phyloP scores from a whole-genome alignment of 2,329 filamentous ascomycete species.

The Ceratocystiopsis brevicomis region DNA sequence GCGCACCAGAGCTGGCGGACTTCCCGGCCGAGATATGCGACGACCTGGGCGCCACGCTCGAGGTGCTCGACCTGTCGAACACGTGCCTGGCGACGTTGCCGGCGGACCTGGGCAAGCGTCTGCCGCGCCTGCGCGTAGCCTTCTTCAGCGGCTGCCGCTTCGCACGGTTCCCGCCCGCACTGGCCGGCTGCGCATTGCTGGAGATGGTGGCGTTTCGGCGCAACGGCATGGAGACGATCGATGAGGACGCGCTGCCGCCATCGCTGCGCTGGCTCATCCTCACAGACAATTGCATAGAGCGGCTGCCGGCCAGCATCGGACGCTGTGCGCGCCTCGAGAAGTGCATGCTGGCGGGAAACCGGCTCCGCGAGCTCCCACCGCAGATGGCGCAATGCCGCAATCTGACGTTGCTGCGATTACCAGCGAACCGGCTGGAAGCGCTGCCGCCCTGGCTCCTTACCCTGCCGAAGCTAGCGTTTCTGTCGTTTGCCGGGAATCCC shows the following conservation, averaged over 20 bases:
- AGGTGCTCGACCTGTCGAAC: conserved; percentile 28
- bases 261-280: conserved; percentile 28
- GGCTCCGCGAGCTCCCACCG: conserved; percentile 19
- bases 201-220: conserved; percentile 30
- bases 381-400: conserved; percentile 25
- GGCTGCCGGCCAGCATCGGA: conserved; percentile 23
- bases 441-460: conserved; percentile 25
- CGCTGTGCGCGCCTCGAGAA: conserved; percentile 24
- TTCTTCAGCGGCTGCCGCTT: conserved; percentile 29
- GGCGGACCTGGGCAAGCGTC: conserved; percentile 16
- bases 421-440: conserved; percentile 20
- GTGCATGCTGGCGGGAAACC: conserved; percentile 30
- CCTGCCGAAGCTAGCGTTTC: conserved; percentile 25
- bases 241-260: conserved; percentile 21
- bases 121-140: conserved; percentile 25
- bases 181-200: conserved; percentile 24
- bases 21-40: conserved; percentile 24
- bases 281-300: conserved; percentile 23
- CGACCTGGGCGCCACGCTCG: conserved; percentile 20
- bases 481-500: conserved; percentile 29
- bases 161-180: conserved; percentile 19
- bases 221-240: conserved; percentile 25
- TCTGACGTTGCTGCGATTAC: conserved; percentile 24
- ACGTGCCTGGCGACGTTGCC: conserved; percentile 24
- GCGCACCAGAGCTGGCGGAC: conserved; percentile 12